A percentile compares a stretch with the other conserved stretches of the same genome.
Evolutionary conservation across 2,329 filamentous ascomycete genomes (phyloP).

Genomic region (Cladosporium sp.): DNA sequence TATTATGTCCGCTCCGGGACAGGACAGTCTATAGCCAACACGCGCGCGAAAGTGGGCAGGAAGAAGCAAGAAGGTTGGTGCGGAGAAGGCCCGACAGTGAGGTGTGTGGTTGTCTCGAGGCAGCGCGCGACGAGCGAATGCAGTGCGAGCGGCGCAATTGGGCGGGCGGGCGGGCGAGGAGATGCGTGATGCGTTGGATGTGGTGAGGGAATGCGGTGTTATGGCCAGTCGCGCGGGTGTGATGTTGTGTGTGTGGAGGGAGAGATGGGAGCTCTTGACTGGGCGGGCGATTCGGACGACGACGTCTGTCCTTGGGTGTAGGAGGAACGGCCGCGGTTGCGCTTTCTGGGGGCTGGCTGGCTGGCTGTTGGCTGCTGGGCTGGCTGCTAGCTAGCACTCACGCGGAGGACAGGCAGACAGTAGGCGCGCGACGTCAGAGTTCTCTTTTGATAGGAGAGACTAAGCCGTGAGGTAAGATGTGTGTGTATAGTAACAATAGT

Average conservation of each 20-base stretch:
- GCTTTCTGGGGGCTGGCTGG: conserved; percentile 6
- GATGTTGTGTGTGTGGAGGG: background rate
- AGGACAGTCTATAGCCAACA: background rate
- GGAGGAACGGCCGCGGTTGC: background rate
- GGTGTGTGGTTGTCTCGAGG: background rate
- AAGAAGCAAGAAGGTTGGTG: background rate
- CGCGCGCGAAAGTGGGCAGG: conserved; percentile 4
- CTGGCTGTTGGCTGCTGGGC: no score
- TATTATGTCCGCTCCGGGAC: background rate
- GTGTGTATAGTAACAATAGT: no score
- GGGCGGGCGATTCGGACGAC: no score
- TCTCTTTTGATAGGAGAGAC: background rate
- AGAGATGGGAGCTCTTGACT: conserved; percentile 9
- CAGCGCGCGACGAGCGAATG: background rate
- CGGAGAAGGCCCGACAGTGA: background rate
- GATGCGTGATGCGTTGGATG: background rate
- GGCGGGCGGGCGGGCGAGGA: background rate
- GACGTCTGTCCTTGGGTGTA: no score
- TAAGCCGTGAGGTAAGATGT: background rate
- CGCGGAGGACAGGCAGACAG: background rate
- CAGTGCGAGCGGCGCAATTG: background rate
- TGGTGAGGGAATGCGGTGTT: background rate
- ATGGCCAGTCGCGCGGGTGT: background rate
- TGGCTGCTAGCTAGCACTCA: background rate
- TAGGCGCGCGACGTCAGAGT: no score